Base-by-base conservation (phyloP, 352 stramenopile species). In the Phytophthora uliginosa region DNA sequence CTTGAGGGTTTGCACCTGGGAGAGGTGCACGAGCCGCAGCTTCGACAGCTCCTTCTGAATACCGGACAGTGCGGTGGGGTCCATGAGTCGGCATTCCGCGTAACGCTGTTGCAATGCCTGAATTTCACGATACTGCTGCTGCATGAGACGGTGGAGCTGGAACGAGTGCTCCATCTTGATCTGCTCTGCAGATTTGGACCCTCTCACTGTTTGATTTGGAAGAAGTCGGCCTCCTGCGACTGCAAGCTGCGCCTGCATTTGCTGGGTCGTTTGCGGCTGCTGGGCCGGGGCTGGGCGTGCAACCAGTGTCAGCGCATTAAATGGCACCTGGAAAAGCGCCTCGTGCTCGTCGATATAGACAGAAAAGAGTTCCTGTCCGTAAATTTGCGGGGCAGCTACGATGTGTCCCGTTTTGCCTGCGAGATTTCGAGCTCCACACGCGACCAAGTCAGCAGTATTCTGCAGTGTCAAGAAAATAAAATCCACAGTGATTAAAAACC, bases 121-220 rank as follows among this genome's bases (percentile, higher is more conserved):
- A 54, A 96, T 96, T 71, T 96, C 89, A 34, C 88, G 86, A 60
- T 94, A 96, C 74, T 96, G 89, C 55, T 96, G 85, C 66, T 96
- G 89, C 88, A 96, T 96, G 38, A 96, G 77, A 0, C 89, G 88
- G 67, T 96, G 89, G 48, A 96, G 69, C 71, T 96, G 89, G 67
- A 94, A 93, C 7, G 89, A 95, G 65, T 96, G 87, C 72, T 96
- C 89, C 71, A 94, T 89, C 75, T 96, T 96, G 52, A 94, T 83
- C 54, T 93, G 81, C 56, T 95, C 85, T 22, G 71, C 52, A 18
- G 66, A 74, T 55, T 74, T 81, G 6, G 75, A 76, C 15, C 69
- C 58, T 51, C 64, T 75, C 18, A 61, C 24, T 26, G 60, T 66
- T n/a, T 75, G 77, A 38, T 59, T 82, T 1, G 80, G 62, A 50